A percentile compares a stretch with the other conserved stretches of the same genome.
Evolutionary conservation across 805 yeast species (phyloP).

Genomic region (Ogataea corticis): DNA sequence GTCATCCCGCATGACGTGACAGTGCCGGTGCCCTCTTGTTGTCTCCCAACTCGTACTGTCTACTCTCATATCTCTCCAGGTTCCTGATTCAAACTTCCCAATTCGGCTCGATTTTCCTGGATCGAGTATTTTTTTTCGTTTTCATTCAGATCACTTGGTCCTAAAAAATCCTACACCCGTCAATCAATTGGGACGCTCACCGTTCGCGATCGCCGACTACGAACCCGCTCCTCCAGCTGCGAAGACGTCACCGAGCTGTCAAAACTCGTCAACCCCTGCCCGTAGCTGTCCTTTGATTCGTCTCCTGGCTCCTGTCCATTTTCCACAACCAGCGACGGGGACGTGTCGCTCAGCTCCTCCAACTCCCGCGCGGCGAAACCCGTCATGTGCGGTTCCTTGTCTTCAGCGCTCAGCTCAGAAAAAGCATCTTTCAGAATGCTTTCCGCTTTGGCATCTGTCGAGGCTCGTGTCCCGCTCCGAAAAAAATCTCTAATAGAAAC

Average conservation of each 20-base stretch:
- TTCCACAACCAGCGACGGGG: conserved; percentile 3
- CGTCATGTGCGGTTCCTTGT: neutral
- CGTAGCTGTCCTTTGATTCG: neutral
- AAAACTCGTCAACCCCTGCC: neutral
- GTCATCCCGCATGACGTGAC: too few relatives aligned
- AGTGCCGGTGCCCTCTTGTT: too few relatives aligned
- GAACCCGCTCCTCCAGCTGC: conserved; percentile 4
- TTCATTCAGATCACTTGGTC: too few relatives aligned
- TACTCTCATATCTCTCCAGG: too few relatives aligned
- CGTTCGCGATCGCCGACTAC: neutral
- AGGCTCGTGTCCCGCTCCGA: neutral
- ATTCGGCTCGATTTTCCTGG: too few relatives aligned
- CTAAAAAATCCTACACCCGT: neutral
- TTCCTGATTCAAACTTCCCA: too few relatives aligned
- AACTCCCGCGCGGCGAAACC: neutral
- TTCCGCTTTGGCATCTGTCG: neutral
- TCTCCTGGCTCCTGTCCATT: neutral
- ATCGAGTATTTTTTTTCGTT: too few relatives aligned
- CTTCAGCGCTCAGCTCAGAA: neutral
- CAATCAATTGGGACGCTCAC: neutral
- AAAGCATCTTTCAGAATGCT: neutral
- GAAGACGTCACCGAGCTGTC: conserved; percentile 2
- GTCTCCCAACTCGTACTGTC: too few relatives aligned
- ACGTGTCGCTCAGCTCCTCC: conserved; percentile 1
- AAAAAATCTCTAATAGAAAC: conserved; percentile 12